A percentile compares a stretch with the other conserved stretches of the same genome.
Evolutionary conservation across 345 rosid genomes (phyloP).

Genomic region (Euclidium syriacum): DNA sequence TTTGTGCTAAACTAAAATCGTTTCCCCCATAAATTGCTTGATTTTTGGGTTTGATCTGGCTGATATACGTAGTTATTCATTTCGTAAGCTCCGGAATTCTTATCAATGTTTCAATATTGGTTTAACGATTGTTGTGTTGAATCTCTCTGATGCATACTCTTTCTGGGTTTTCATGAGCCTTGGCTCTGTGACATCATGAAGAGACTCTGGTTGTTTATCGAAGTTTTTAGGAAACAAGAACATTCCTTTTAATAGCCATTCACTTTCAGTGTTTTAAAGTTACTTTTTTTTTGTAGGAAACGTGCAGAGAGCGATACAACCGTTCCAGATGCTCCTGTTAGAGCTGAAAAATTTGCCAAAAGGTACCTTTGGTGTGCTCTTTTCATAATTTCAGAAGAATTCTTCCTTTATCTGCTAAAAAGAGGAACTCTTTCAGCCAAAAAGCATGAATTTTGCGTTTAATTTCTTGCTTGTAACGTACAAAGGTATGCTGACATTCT

Average conservation of each 20-base stretch:
- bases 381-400: background rate
- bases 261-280: background rate
- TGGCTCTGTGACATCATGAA: background rate
- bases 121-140: background rate
- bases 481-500: conserved; percentile 76
- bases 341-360: conserved; percentile 75
- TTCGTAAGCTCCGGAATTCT: background rate
- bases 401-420: background rate
- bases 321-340: conserved; percentile 63
- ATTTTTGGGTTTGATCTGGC: background rate
- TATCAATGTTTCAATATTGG: background rate
- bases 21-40: background rate
- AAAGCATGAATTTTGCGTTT: background rate
- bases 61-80: too few species aligned
- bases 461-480: background rate
- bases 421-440: background rate
- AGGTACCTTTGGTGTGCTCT: conserved; percentile 38
- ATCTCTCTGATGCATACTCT: background rate
- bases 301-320: conserved; percentile 81
- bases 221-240: background rate
- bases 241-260: background rate
- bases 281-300: conserved; percentile 41
- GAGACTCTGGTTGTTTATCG: background rate
- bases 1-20: background rate
- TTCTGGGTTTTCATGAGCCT: background rate